phyloP scores from a whole-genome alignment of 805 yeast species.

The Metschnikowia gruessii region DNA sequence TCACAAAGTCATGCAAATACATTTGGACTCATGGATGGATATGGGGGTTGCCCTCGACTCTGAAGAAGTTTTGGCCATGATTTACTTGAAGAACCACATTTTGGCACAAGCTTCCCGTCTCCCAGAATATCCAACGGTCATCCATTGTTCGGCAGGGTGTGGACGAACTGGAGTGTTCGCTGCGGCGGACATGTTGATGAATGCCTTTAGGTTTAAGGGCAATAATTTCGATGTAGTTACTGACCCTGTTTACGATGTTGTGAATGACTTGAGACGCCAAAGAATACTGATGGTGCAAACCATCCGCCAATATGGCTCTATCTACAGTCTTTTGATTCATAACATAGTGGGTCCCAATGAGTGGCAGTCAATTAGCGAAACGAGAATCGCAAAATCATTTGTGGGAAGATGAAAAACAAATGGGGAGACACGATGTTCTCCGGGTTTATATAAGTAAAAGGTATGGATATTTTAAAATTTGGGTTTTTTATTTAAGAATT shows the following conservation, averaged over 20 bases:
- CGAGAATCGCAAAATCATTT: slow-evolving; percentile 6
- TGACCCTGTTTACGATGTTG: slow-evolving; percentile 47
- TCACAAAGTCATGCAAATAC: slow-evolving; percentile 68
- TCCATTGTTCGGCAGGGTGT: slow-evolving; percentile 95
- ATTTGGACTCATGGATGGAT: slow-evolving; percentile 81
- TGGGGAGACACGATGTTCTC: background rate
- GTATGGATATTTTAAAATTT: background rate
- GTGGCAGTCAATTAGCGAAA: slow-evolving; percentile 7
- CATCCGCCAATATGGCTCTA: slow-evolving; percentile 49
- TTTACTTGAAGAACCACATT: slow-evolving; percentile 31
- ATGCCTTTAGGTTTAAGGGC: slow-evolving; percentile 21
- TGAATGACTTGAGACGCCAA: slow-evolving; percentile 48
- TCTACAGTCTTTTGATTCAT: slow-evolving; percentile 38
- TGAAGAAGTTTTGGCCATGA: slow-evolving; percentile 50
- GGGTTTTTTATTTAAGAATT: background rate
- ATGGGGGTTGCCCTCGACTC: slow-evolving; percentile 60
- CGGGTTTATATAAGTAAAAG: background rate
- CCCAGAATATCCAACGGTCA: slow-evolving; percentile 33
- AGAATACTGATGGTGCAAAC: slow-evolving; percentile 60
- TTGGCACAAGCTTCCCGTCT: slow-evolving; percentile 6
- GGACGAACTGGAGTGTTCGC: slow-evolving; percentile 87
- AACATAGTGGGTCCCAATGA: slow-evolving; percentile 3
- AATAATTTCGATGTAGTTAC: slow-evolving; percentile 14
- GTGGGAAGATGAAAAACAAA: background rate
- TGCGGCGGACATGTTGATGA: slow-evolving; percentile 59